Conservation (phyloP, 2,329 filamentous ascomycete species). For the Alternaria consortialis region DNA sequence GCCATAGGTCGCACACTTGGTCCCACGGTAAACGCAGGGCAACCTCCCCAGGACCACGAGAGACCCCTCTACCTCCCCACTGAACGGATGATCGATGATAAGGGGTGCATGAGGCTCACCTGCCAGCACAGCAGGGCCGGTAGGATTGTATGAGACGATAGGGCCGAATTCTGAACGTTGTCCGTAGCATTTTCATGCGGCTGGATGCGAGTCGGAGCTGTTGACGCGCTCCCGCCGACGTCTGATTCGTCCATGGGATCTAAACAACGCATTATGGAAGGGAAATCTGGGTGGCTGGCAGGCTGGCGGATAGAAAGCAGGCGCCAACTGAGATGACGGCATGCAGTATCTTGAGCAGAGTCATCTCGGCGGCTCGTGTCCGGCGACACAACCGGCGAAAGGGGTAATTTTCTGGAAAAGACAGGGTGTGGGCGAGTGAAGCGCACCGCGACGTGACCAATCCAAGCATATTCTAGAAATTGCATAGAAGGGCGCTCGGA, state of each 20-base stretch:
- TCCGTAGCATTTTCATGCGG: constrained; percentile 24
- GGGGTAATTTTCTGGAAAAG: constrained; percentile 52
- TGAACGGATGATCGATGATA: constrained; percentile 15
- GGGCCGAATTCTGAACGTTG: constrained; percentile 24
- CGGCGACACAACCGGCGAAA: constrained; percentile 33
- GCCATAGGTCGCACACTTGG: constrained; percentile 2
- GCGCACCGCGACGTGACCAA: constrained; percentile 34
- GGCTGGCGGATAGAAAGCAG: constrained; percentile 18
- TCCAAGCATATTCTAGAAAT: constrained; percentile 48
- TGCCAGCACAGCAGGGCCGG: constrained; percentile 14
- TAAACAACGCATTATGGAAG: constrained; percentile 6
- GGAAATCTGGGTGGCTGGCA: constrained; percentile 14
- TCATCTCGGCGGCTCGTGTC: constrained; percentile 31
- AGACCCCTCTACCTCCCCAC: not conserved
- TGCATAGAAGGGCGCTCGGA: constrained; percentile 47
- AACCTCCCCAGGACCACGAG: not conserved
- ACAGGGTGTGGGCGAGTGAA: constrained; percentile 40
- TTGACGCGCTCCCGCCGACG: constrained; percentile 27
- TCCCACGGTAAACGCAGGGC: not conserved
- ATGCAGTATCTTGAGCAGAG: constrained; percentile 19
- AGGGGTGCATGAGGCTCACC: constrained; percentile 12
- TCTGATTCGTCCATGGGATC: not conserved
- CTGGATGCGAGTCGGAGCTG: constrained; percentile 28
- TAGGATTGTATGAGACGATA: constrained; percentile 15
- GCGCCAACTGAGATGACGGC: constrained; percentile 24